A percentile compares a stretch with the other conserved stretches of the same genome.
Conservation (phyloP, 352 stramenopile genomes). For the Pythium phragmiticola region DNA sequence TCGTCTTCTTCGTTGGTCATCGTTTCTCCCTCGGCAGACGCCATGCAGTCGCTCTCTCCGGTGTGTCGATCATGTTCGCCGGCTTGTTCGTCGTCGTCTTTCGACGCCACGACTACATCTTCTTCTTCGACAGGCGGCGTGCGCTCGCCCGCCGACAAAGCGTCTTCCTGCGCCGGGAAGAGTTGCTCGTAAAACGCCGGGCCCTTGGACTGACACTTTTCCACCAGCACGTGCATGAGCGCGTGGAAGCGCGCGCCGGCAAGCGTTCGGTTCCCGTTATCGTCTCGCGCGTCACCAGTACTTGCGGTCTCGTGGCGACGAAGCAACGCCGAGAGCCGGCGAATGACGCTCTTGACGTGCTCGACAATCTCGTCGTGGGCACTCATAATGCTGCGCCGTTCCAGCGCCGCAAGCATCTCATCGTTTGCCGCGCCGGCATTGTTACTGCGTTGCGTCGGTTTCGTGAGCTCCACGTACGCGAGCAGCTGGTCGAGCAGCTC, state of each 20-base stretch:
- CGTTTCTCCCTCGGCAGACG: no score
- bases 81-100: constrained; percentile 10
- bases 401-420: constrained; percentile 49
- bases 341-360: constrained; percentile 59
- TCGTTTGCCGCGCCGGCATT: constrained; percentile 17
- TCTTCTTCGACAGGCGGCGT: constrained; percentile 21
- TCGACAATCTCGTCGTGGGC: constrained; percentile 76
- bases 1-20: no score
- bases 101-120: constrained; percentile 3
- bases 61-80: background rate
- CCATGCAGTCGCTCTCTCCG: no score
- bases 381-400: constrained; percentile 59
- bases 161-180: constrained; percentile 52
- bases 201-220: constrained; percentile 49
- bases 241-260: constrained; percentile 24
- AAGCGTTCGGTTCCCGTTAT: constrained; percentile 1
- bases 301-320: constrained; percentile 19
- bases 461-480: constrained; percentile 50
- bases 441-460: constrained; percentile 27
- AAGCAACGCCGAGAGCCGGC: constrained; percentile 47
- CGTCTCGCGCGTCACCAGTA: background rate
- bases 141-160: constrained; percentile 25
- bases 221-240: constrained; percentile 54
- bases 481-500: constrained; percentile 55
- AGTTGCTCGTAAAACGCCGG: constrained; percentile 48